Conservation (phyloP, 2,329 filamentous ascomycete genomes). For the Torrubiellomyces zombiae region DNA sequence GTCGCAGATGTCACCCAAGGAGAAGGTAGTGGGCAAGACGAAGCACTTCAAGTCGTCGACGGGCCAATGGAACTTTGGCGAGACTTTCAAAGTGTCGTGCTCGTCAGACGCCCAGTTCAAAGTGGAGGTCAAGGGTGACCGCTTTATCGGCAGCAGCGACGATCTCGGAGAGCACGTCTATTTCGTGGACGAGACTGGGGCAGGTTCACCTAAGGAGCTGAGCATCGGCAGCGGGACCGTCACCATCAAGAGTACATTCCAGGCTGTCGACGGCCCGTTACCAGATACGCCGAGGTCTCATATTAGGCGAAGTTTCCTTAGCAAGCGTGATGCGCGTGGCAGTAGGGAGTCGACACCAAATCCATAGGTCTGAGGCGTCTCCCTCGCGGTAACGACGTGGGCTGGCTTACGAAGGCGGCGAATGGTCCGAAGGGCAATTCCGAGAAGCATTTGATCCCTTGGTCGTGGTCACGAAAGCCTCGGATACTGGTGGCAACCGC, state of each 20-base stretch:
- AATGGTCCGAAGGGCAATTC: too few relatives aligned
- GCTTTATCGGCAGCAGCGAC: conserved; percentile 69
- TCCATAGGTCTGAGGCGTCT: conserved; percentile 10
- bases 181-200: conserved; percentile 69
- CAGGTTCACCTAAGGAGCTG: conserved; percentile 54
- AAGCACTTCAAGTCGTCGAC: conserved; percentile 65
- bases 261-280: conserved; percentile 26
- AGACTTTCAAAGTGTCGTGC: conserved; percentile 64
- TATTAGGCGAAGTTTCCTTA: conserved; percentile 36
- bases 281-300: conserved; percentile 29
- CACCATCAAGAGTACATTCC: conserved; percentile 57
- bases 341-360: conserved; percentile 28
- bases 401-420: too few relatives aligned
- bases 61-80: conserved; percentile 54
- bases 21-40: conserved; percentile 77
- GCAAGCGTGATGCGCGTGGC: conserved; percentile 28
- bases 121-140: conserved; percentile 69
- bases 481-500: too few relatives aligned
- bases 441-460: too few relatives aligned
- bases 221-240: conserved; percentile 58
- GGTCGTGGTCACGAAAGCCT: background rate
- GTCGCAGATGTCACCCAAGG: conserved; percentile 48
- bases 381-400: conserved; percentile 4
- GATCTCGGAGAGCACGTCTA: conserved; percentile 75
- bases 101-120: conserved; percentile 75